Conservation (phyloP, 1,139 yeast species). For the Neolecta irregularis region DNA sequence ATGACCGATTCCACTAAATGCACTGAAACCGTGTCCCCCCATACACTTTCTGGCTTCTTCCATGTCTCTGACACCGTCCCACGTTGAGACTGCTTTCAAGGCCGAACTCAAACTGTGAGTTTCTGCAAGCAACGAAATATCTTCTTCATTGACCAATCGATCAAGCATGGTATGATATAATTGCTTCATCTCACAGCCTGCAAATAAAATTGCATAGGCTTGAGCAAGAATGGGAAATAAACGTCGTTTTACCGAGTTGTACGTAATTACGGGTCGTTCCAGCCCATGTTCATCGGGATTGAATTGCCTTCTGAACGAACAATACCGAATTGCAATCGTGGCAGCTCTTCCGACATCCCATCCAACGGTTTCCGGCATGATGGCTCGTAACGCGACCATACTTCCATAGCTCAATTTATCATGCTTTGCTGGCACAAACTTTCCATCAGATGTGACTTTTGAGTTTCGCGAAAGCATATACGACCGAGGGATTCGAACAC, state of each 20-base stretch:
- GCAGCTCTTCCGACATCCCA: conserved; percentile 64
- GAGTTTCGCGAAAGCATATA: conserved; percentile 72
- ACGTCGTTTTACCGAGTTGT: conserved; percentile 6
- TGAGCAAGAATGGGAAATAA: conserved; percentile 8
- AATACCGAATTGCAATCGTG: conserved; percentile 76
- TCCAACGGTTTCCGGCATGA: conserved; percentile 75
- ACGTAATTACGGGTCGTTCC: conserved; percentile 6
- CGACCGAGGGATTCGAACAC: conserved; percentile 69
- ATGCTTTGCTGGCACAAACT: conserved; percentile 52
- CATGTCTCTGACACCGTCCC: conserved; percentile 8
- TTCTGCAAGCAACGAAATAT: conserved; percentile 9
- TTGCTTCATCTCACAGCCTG: conserved; percentile 6
- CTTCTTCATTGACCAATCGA: conserved; percentile 7
- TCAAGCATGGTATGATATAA: conserved; percentile 7
- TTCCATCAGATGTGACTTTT: conserved; percentile 53
- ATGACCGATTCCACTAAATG: conserved; percentile 8
- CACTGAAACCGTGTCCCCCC: conserved; percentile 11
- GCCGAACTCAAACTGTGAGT: conserved; percentile 8
- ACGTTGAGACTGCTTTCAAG: conserved; percentile 7
- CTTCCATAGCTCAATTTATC: conserved; percentile 84
- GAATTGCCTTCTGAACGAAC: conserved; percentile 82
- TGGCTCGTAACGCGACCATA: conserved; percentile 72
- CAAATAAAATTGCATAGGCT: conserved; percentile 6
- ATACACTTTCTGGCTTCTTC: conserved; percentile 9
- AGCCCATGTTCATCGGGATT: conserved; percentile 8